Evolutionary conservation across 257 asterid species (phyloP).

Genomic region (Nemophila menziesii): DNA sequence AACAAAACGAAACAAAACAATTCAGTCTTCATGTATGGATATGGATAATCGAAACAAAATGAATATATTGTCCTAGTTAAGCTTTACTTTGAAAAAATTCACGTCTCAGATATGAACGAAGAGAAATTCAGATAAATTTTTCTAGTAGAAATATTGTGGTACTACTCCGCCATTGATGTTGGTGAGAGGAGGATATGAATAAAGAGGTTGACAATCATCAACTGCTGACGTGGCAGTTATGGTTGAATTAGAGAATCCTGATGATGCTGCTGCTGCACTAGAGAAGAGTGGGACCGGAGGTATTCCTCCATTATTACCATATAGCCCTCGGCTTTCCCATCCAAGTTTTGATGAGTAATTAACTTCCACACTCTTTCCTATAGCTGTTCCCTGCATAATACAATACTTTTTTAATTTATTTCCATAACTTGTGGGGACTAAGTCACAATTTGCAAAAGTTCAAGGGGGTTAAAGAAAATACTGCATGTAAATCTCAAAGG

Average conservation of each 20-base stretch:
- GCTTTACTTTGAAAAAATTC: too few species aligned
- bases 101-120: too few species aligned
- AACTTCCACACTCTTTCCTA: slow-evolving; percentile 43
- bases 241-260: slow-evolving; percentile 83
- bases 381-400: slow-evolving; percentile 51
- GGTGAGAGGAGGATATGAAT: slow-evolving; percentile 24
- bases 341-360: slow-evolving; percentile 37
- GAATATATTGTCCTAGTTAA: too few species aligned
- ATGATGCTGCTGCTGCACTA: slow-evolving; percentile 99
- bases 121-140: too few species aligned
- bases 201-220: slow-evolving; percentile 29
- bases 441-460: too few species aligned
- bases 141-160: slow-evolving; percentile 26
- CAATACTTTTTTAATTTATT: too few species aligned
- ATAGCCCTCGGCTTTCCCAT: slow-evolving; percentile 20
- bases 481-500: too few species aligned
- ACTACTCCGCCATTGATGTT: slow-evolving; percentile 15
- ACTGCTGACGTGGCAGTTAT: slow-evolving; percentile 26
- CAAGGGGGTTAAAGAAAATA: too few species aligned
- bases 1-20: too few species aligned
- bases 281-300: slow-evolving; percentile 40
- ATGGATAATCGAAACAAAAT: too few species aligned
- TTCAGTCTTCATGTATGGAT: too few species aligned
- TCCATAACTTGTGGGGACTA: too few species aligned
- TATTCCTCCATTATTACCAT: slow-evolving; percentile 25